Conservation (phyloP, 2,329 filamentous ascomycete genomes). For the Aspergillus pseudoviridinutans region DNA sequence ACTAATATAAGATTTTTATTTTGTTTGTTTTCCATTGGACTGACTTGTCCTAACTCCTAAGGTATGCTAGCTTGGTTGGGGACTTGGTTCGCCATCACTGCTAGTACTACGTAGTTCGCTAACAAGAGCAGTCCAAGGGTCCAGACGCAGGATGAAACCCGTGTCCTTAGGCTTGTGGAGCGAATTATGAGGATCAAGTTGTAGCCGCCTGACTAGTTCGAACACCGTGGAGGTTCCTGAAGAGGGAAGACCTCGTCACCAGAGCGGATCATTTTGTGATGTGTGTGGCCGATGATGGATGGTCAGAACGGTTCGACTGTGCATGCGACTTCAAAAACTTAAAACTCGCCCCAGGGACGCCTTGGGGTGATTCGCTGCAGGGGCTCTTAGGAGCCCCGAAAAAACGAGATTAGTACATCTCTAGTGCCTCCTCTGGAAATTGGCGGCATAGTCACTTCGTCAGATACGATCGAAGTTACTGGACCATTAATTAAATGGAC, state of each 20-base stretch:
- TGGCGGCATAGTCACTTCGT: not conserved
- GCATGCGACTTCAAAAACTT: not conserved
- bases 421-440: not conserved
- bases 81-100: too few species aligned
- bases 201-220: not conserved
- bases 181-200: not conserved
- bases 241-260: not conserved
- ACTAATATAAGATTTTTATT: not conserved
- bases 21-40: not conserved
- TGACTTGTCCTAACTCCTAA: not conserved
- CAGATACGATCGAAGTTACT: not conserved
- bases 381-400: not conserved
- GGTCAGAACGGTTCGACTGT: not conserved
- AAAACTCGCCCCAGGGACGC: not conserved
- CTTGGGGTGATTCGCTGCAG: not conserved
- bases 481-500: not conserved
- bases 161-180: not conserved
- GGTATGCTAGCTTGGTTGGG: not conserved
- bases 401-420: not conserved
- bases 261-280: not conserved
- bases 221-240: not conserved
- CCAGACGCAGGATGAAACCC: not conserved
- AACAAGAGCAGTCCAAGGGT: not conserved
- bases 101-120: not conserved
- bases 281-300: not conserved